phyloP scores from a whole-genome alignment of 208 protist genomes.

The Naegleria fowleri region DNA sequence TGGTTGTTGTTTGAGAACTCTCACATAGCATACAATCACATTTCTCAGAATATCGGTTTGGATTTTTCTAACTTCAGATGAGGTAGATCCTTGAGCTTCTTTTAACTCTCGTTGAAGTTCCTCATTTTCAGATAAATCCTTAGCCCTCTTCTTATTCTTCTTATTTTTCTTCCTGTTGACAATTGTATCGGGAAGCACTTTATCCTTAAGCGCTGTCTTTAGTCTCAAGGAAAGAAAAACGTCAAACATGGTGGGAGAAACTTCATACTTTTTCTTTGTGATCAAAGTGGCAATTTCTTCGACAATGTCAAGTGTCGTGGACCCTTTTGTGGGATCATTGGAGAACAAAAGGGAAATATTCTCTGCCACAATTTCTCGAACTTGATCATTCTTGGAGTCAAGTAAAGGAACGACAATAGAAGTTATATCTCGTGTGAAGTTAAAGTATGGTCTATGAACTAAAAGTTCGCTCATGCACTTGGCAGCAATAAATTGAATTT shows the following conservation, averaged over 20 bases:
- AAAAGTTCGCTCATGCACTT: background rate
- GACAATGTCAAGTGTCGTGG: background rate
- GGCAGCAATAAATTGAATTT: background rate
- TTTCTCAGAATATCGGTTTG: slow-evolving; percentile 20
- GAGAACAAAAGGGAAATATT: background rate
- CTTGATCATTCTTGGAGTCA: background rate
- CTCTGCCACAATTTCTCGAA: background rate
- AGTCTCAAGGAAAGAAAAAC: background rate
- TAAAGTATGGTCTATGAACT: background rate
- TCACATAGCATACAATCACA: slow-evolving; percentile 13
- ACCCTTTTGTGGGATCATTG: background rate
- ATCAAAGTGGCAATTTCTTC: background rate
- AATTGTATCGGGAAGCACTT: background rate
- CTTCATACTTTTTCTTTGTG: background rate
- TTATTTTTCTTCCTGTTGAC: background rate
- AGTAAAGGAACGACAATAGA: background rate
- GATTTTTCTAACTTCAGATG: background rate
- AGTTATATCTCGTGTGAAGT: background rate
- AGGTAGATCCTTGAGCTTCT: background rate
- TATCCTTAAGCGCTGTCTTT: background rate
- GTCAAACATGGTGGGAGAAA: background rate
- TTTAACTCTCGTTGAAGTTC: background rate
- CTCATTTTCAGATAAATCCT: background rate
- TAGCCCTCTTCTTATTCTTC: background rate
- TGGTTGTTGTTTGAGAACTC: background rate